Conservation (phyloP, 2,329 filamentous ascomycete genomes). For the Microsporum canis region DNA sequence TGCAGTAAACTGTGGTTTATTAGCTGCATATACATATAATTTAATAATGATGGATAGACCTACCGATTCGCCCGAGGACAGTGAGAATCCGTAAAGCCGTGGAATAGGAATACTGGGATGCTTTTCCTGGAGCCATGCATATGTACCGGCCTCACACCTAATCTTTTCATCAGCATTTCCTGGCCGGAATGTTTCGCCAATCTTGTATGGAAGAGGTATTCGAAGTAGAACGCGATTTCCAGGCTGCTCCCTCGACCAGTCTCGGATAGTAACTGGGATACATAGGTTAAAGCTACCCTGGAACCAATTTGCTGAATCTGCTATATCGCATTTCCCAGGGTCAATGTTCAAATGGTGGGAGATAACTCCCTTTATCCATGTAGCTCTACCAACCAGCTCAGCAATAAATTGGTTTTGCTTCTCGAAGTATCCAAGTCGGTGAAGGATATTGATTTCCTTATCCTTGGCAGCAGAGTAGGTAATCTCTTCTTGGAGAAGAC, state of each 20-base stretch:
- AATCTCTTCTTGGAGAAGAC: constrained; percentile 15
- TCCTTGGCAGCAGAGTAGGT: constrained; percentile 17
- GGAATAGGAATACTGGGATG: constrained; percentile 12
- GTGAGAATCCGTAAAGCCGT: constrained; percentile 13
- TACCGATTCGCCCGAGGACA: constrained; percentile 5
- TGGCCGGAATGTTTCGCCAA: constrained; percentile 2
- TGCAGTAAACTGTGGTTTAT: constrained; percentile 16
- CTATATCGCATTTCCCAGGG: constrained; percentile 8
- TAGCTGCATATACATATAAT: constrained; percentile 17
- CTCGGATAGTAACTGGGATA: constrained; percentile 13
- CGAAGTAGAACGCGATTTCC: background rate
- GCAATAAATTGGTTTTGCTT: constrained; percentile 8
- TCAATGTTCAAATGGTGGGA: constrained; percentile 10
- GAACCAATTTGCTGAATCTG: constrained; percentile 14
- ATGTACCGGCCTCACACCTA: constrained; percentile 5
- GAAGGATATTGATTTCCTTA: constrained; percentile 19
- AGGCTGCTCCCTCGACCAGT: background rate
- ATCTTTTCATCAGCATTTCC: constrained; percentile 9
- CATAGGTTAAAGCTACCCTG: constrained; percentile 30
- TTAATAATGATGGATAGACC: background rate
- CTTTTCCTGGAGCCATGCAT: constrained; percentile 2
- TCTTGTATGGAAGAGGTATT: constrained; percentile 1
- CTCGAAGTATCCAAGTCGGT: constrained; percentile 12
- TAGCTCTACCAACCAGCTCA: background rate
- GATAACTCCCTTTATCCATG: constrained; percentile 7